These are phyloP conservation scores for Tirmania nivea DNA, from an alignment of 495 filamentous ascomycete genomes.

Conservation along the genomic window DNA sequence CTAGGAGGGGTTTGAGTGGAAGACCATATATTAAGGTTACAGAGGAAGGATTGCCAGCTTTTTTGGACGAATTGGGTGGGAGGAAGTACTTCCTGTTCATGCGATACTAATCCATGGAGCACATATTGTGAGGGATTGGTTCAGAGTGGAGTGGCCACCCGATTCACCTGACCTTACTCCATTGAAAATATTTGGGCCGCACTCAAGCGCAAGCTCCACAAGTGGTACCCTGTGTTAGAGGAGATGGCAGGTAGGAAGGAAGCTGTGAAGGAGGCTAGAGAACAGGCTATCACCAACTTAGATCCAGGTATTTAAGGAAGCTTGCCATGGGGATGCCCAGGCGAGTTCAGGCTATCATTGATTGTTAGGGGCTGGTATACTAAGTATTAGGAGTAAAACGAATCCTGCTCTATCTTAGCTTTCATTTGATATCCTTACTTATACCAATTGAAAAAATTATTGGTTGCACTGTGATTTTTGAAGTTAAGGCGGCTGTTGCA, in stretches of 20 bases:
- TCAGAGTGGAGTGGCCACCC: not conserved
- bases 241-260: not conserved
- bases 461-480: too few species aligned
- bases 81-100: too few species aligned
- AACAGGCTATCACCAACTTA: not conserved
- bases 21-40: too few species aligned
- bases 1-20: not conserved
- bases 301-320: not conserved
- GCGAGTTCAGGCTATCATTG: conserved; percentile 1
- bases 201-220: not conserved
- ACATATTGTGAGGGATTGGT: too few species aligned
- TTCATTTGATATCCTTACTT: too few species aligned
- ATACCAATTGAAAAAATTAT: too few species aligned
- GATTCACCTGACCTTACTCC: conserved; percentile 3
- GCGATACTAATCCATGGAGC: too few species aligned
- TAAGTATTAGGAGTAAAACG: not conserved
- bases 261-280: not conserved
- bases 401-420: too few species aligned
- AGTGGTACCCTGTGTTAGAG: too few species aligned
- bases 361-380: conserved; percentile 1
- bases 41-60: too few species aligned
- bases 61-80: too few species aligned
- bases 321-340: not conserved
- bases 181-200: conserved; percentile 5
- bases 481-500: too few species aligned